Conservation (phyloP, 2,329 filamentous ascomycete species). For the Karstenula rhodostoma region DNA sequence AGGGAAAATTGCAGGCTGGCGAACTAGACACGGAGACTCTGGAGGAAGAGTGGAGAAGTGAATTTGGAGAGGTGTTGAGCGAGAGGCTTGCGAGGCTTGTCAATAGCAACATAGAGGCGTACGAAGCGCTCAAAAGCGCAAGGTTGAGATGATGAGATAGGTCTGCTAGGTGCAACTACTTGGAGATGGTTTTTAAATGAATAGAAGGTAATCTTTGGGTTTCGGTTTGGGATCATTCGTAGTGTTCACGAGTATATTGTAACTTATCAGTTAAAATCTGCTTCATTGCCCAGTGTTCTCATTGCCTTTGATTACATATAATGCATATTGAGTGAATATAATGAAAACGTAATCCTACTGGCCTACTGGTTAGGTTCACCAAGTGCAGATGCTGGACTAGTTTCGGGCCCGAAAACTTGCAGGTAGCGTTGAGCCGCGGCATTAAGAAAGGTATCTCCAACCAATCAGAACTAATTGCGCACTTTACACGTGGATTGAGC, state of each 20-base stretch:
- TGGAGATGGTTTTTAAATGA: no score
- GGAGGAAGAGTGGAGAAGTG: constrained; percentile 24
- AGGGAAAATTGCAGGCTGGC: constrained; percentile 18
- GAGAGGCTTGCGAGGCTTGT: constrained; percentile 22
- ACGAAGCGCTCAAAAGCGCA: constrained; percentile 26
- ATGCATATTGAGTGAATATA: no score
- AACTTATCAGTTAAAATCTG: no score
- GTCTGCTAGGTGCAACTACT: no score
- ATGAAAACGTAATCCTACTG: no score
- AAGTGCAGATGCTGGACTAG: not conserved
- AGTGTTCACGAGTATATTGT: no score
- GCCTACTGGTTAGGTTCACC: not conserved
- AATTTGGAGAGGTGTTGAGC: constrained; percentile 29
- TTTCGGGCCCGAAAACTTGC: not conserved
- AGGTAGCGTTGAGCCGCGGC: not conserved
- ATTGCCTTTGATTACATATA: no score
- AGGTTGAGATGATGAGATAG: constrained; percentile 14
- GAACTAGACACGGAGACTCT: constrained; percentile 17
- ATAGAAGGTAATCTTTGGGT: no score
- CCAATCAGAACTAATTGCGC: constrained; percentile 1
- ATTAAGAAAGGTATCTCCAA: not conserved
- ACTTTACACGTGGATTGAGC: not conserved
- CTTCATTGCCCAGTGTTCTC: no score
- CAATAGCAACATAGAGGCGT: constrained; percentile 22
- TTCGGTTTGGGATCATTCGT: no score